A percentile compares a stretch with the other conserved stretches of the same genome.
phyloP scores from a whole-genome alignment of 2,329 filamentous ascomycete species.

The Aspergillus aculeatinus region DNA sequence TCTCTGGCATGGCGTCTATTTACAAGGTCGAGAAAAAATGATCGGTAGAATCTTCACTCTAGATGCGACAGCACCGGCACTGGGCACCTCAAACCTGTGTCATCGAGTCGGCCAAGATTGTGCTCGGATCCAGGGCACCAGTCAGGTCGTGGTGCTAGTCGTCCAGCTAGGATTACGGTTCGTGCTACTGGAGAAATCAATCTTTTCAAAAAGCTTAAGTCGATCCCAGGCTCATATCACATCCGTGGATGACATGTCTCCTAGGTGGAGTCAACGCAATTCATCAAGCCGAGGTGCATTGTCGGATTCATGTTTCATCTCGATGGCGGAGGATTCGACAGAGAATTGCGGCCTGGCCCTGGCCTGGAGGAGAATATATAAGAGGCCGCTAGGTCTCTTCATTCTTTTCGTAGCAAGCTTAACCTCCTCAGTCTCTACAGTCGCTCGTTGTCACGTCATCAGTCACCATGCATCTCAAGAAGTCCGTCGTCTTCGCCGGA shows the following conservation, averaged over 20 bases:
- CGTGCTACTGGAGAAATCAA: not conserved
- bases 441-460: not conserved
- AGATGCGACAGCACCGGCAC: not conserved
- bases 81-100: not conserved
- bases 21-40: not conserved
- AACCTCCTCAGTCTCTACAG: not conserved
- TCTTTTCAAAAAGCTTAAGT: not conserved
- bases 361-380: not conserved
- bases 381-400: not conserved
- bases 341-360: not conserved
- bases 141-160: not conserved
- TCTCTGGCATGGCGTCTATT: too few relatives aligned
- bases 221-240: not conserved
- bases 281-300: not conserved
- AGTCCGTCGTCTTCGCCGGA: not conserved
- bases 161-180: not conserved
- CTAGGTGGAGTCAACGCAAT: not conserved
- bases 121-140: not conserved
- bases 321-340: not conserved
- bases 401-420: not conserved
- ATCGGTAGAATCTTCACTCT: not conserved
- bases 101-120: not conserved
- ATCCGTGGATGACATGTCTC: not conserved
- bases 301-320: not conserved
- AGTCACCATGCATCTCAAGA: not conserved